These are phyloP conservation scores for Powellomyces hirtus DNA, from an alignment of 192 early-diverging fungal species.

Conservation along the genomic window DNA sequence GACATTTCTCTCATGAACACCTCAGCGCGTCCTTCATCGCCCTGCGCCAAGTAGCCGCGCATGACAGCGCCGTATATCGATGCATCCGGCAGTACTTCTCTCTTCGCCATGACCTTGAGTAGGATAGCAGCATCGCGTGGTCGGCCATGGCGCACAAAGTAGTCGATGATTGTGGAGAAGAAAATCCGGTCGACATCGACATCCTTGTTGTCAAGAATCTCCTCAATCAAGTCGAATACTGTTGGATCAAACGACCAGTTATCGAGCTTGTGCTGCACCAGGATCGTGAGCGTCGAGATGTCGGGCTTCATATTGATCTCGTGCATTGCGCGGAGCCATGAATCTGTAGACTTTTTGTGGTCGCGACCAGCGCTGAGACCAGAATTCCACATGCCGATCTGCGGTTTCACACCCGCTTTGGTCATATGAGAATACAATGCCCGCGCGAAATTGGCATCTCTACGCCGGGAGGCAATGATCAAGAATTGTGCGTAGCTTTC, in stretches of 20 bases:
- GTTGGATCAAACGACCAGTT: not conserved
- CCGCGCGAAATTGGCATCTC: not conserved
- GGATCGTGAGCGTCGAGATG: not conserved
- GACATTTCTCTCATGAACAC: not conserved
- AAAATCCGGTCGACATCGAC: constrained; percentile 3
- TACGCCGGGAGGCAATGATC: not conserved
- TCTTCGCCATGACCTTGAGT: not conserved
- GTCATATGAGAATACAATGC: not conserved
- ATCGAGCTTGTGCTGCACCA: not conserved
- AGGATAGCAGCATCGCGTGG: not conserved
- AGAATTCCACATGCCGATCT: not conserved
- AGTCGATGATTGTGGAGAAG: constrained; percentile 7
- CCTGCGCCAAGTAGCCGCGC: not conserved
- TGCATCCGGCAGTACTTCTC: not conserved
- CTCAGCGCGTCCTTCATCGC: not conserved
- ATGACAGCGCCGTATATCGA: constrained; percentile 1
- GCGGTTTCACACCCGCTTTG: not conserved
- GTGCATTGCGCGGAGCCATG: not conserved
- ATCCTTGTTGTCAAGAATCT: not conserved
- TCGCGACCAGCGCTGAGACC: not conserved
- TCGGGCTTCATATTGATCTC: not conserved
- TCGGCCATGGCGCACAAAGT: not conserved
- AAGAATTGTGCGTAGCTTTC: not conserved
- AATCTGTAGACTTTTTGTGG: not conserved
- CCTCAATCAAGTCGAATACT: not conserved